Evolutionary conservation across 768 basidiomycete genomes (phyloP), one percentile per base, ranked within the genome.

Genomic region (Pisolithus microcarpus): DNA sequence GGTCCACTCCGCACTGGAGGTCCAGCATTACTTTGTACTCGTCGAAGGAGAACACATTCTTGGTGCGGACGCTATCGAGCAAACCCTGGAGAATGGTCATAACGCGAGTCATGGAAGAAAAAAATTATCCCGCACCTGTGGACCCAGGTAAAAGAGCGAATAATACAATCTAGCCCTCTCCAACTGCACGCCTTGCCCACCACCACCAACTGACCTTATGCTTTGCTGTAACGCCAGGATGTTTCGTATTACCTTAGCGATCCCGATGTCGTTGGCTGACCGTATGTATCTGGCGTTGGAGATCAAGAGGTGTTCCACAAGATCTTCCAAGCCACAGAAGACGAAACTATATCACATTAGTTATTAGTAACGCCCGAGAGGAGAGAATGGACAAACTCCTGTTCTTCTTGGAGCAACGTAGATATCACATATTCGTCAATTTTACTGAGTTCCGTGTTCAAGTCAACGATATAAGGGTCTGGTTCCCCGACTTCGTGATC

Each of bases 1-100:
- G 81, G 61, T 90, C 82, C 34, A 92, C 81, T 15, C 88, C 89
- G 62, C 92, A 95, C 59, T 91, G 91, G 36, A 97, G 75, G 58
- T 83, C 86, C 44, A 97, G 76, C 76, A 98, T 92, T 7, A 80
- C 78, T 65, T 92, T 88, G 68, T 95, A 97, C 62, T 97, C 90
- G 57, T 95, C 93, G 57, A 96, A 95, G 4, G 76, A 80, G 71
- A 91, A 97, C 37, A 67, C 67, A 54, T 79, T 80, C 55, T 76
- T 74, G 44, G 72, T 57, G 24, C 84, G 81, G 49, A 91, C 80
- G 10, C 75, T 69, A 26, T 87, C 82, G 45, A 97, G 73, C 78
- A 97, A 82, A 47, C 79, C 80, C 92, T 95, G 52, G 7, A 36
- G 37, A 23, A 19, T 36, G 3, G 48, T 54, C 51, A 54, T 16